Conservation (phyloP, 164 flowering plant species). For the Sedum album region DNA sequence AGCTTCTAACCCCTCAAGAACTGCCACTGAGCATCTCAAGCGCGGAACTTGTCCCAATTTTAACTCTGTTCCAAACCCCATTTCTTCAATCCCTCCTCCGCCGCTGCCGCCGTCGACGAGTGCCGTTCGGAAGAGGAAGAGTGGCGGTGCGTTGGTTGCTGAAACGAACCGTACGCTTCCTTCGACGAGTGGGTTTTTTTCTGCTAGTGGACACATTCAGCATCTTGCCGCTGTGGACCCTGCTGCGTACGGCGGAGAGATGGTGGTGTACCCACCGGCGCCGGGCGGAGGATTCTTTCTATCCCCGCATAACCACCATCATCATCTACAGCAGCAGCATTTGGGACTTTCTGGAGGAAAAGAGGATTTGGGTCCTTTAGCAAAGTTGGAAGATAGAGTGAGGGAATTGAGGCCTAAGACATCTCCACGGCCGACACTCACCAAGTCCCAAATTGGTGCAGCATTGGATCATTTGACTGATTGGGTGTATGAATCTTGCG, state of each 20-base stretch:
- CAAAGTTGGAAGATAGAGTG: conserved; percentile 92
- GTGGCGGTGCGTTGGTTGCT: background rate
- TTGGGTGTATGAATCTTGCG: conserved; percentile 91
- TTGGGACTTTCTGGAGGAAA: conserved; percentile 89
- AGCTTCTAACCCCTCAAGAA: no score
- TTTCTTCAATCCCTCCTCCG: conserved; percentile 40
- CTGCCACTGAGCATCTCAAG: no score
- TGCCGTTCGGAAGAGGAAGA: background rate
- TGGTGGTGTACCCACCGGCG: background rate
- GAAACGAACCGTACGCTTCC: background rate
- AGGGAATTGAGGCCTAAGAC: conserved; percentile 89
- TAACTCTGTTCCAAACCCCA: conserved; percentile 47
- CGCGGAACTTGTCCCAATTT: no score
- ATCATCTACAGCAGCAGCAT: conserved; percentile 33
- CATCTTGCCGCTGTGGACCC: background rate
- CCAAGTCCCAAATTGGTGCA: conserved; percentile 53
- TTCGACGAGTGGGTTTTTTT: background rate
- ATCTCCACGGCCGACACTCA: conserved; percentile 62
- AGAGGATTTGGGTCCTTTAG: conserved; percentile 85
- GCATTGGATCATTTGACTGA: conserved; percentile 69
- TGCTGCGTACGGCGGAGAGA: conserved; percentile 3
- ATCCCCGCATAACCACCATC: conserved; percentile 12
- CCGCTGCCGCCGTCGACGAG: conserved; percentile 13
- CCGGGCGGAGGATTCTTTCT: conserved; percentile 4
- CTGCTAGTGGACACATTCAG: background rate